A percentile compares a stretch with the other conserved stretches of the same genome.
Evolutionary conservation across 1,139 yeast genomes (phyloP).

Genomic region (Scheffersomyces illinoinensis): DNA sequence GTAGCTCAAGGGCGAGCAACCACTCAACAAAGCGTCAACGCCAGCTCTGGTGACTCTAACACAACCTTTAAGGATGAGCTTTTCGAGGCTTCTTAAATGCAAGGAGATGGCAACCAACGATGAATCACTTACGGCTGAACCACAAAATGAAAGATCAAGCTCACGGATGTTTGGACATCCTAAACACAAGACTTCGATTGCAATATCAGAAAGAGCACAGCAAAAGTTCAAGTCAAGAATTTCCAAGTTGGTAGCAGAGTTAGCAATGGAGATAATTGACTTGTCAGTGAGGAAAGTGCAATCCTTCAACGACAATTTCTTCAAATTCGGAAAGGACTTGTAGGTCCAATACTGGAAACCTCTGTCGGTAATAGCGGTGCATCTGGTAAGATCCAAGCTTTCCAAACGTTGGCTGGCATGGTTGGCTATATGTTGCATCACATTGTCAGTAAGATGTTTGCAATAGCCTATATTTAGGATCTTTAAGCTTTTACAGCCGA

Average conservation of each 20-base stretch:
- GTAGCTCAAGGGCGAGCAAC: slow-evolving; percentile 52
- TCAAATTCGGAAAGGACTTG: slow-evolving; percentile 53
- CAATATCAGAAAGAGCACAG: slow-evolving; percentile 69
- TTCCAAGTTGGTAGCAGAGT: slow-evolving; percentile 58
- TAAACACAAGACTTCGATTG: slow-evolving; percentile 63
- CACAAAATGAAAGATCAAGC: slow-evolving; percentile 70
- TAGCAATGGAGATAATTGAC: slow-evolving; percentile 61
- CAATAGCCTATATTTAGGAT: slow-evolving; percentile 65
- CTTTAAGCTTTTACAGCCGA: slow-evolving; percentile 62
- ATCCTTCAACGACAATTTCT: slow-evolving; percentile 58
- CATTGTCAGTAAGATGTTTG: slow-evolving; percentile 67
- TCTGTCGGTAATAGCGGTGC: slow-evolving; percentile 74
- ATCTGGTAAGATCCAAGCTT: slow-evolving; percentile 64
- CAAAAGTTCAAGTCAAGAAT: slow-evolving; percentile 67
- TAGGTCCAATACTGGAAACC: slow-evolving; percentile 70
- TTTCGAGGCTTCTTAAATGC: slow-evolving; percentile 48
- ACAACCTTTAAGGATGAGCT: slow-evolving; percentile 63
- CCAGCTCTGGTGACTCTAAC: slow-evolving; percentile 76
- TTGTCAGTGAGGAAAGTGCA: slow-evolving; percentile 73
- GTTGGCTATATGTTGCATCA: slow-evolving; percentile 63
- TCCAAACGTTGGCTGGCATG: slow-evolving; percentile 58
- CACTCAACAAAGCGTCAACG: slow-evolving; percentile 61
- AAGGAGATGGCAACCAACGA: slow-evolving; percentile 64
- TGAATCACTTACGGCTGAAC: slow-evolving; percentile 76
- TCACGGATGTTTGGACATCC: slow-evolving; percentile 59